Base-by-base conservation (phyloP, 2,329 filamentous ascomycete species). In the Stachybotrys echinatus region DNA sequence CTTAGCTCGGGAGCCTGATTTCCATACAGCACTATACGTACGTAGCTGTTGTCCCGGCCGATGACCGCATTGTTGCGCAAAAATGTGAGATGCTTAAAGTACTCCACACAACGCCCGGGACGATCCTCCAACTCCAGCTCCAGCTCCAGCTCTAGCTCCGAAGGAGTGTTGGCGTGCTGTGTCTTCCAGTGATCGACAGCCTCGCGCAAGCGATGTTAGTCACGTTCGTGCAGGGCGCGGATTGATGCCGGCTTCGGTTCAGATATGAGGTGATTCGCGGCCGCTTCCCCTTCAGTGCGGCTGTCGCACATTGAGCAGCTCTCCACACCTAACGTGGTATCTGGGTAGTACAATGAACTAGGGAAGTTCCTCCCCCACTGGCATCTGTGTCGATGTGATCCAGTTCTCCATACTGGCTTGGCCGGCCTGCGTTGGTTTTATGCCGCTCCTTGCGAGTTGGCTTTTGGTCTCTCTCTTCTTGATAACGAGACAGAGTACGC, bases 401-500 rank as follows among this genome's bases (percentile, higher is more conserved):
- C 89, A 92, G 61, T 89, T 87, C 69, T 91, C 88, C 88, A 92
- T 90, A 67, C 83, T 77, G 49, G 82, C 84, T 64, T 88, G 85
- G 40, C 83, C 22, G 21, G 47, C 61, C 47, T 61, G 62, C 46
- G 65, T 55, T 37, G 52, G 61, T 42, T 55, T 59, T 45, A 58
- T 58, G 47, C 56, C 61, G 50, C 63, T 62, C 46, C 54, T 55
- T 49, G 62, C 54, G 49, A 63, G 54, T 48, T 63, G 67, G 50
- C 61, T 67, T 44, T 67, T 65, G 56, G 60, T 77, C 55, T 84
- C 86, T 53, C 87, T 84, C 65, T 87, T 88, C 67, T 84, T 85
- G 61, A 99, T 85, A 8, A 99, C 87, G 51, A 99, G 77, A 68
- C 92, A 97, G 22, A 99, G 75, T 44, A 96, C 90, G 58, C 90